Conservation (phyloP, 805 yeast species). For the Yarrowia phangngaensis region DNA sequence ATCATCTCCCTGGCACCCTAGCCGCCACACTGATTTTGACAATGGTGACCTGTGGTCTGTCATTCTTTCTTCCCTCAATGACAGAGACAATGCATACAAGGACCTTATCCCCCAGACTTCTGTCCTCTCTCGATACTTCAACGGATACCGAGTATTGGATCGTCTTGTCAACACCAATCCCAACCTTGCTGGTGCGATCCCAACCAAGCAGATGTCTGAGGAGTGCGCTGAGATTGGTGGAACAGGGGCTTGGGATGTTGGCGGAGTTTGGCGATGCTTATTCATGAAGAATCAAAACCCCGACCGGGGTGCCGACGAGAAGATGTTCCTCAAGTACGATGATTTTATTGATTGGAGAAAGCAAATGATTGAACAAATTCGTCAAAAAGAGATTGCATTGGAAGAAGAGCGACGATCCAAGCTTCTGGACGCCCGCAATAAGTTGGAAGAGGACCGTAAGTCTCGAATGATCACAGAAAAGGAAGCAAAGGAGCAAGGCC, state of each 20-base stretch:
- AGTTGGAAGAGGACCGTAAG: conserved; percentile 9
- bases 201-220: conserved; percentile 34
- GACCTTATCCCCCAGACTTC: conserved; percentile 23
- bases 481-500: conserved; percentile 36
- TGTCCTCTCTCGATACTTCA: conserved; percentile 20
- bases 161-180: conserved; percentile 18
- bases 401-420: conserved; percentile 22
- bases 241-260: conserved; percentile 71
- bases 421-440: conserved; percentile 2
- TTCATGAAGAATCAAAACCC: conserved; percentile 40
- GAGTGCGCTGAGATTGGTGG: conserved; percentile 67
- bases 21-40: background rate
- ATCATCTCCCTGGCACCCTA: background rate
- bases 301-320: conserved; percentile 4
- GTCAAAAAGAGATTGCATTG: conserved; percentile 16
- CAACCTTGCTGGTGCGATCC: conserved; percentile 24
- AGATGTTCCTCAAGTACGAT: conserved; percentile 26
- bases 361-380: conserved; percentile 26
- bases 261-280: conserved; percentile 88
- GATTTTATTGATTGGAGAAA: conserved; percentile 27
- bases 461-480: conserved; percentile 29
- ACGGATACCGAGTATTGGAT: conserved; percentile 23
- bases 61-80: conserved; percentile 8
- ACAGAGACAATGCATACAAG: conserved; percentile 3
- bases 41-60: conserved; percentile 21